These are phyloP conservation scores for Magnolia changhungtana DNA, from an alignment of 164 flowering plant species.

Conservation along the genomic window DNA sequence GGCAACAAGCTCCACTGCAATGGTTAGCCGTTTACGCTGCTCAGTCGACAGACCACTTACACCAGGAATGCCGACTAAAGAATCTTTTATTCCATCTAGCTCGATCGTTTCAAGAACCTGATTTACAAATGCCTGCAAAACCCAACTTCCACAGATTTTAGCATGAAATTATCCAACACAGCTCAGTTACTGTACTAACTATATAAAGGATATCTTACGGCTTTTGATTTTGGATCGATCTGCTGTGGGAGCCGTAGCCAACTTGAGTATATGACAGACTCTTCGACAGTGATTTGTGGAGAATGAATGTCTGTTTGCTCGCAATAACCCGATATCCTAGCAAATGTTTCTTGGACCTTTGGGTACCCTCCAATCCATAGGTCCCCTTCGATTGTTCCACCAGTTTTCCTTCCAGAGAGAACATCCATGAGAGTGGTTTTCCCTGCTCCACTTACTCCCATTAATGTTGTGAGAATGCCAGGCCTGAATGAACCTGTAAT, in stretches of 20 bases:
- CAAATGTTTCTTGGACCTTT: slow-evolving; percentile 74
- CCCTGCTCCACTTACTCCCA: slow-evolving; percentile 92
- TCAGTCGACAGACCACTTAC: slow-evolving; percentile 74
- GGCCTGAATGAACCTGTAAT: slow-evolving; percentile 70
- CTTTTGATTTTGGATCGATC: slow-evolving; percentile 49
- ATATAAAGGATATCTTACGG: slow-evolving; percentile 29
- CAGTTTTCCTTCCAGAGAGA: slow-evolving; percentile 77
- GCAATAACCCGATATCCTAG: slow-evolving; percentile 82
- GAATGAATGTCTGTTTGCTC: slow-evolving; percentile 83
- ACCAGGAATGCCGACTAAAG: slow-evolving; percentile 71
- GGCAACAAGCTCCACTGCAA: slow-evolving; percentile 83
- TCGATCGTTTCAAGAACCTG: slow-evolving; percentile 78
- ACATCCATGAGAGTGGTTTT: slow-evolving; percentile 86
- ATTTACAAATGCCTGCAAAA: slow-evolving; percentile 54
- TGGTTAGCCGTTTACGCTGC: slow-evolving; percentile 77
- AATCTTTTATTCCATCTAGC: slow-evolving; percentile 61
- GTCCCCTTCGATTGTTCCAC: slow-evolving; percentile 69
- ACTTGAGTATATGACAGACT: slow-evolving; percentile 71
- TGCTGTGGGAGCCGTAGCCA: slow-evolving; percentile 61
- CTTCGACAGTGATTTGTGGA: slow-evolving; percentile 71
- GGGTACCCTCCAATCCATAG: slow-evolving; percentile 68
- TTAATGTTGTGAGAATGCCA: slow-evolving; percentile 76
- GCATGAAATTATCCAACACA: background rate
- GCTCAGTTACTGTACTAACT: background rate
- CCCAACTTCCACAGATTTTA: slow-evolving; percentile 5